These are phyloP conservation scores for Pisolithus thermaeus DNA, from an alignment of 1,284 basidiomycete genomes.

Conservation along the genomic window DNA sequence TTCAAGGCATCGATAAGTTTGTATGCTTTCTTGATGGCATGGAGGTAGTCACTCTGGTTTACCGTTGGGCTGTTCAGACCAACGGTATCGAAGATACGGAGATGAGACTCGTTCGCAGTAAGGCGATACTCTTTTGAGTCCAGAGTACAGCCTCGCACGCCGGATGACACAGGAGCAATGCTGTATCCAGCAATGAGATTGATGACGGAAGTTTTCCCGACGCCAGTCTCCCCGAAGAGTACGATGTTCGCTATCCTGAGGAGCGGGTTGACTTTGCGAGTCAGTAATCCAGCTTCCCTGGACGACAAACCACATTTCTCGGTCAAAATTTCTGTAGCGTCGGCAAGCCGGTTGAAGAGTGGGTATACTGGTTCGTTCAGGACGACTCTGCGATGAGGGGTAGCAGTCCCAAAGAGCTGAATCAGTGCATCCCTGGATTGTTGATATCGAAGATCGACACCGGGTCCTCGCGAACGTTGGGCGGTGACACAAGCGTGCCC, in stretches of 20 bases:
- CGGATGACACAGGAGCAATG: conserved; percentile 13
- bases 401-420: conserved; percentile 5
- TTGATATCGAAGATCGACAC: not conserved
- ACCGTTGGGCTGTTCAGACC: conserved; percentile 19
- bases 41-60: conserved; percentile 10
- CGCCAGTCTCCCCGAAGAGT: conserved; percentile 26
- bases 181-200: conserved; percentile 15
- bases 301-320: conserved; percentile 11
- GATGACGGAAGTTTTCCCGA: conserved; percentile 26
- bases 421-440: conserved; percentile 16
- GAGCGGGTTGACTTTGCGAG: conserved; percentile 13
- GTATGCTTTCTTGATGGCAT: conserved; percentile 31
- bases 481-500: conserved; percentile 25
- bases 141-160: conserved; percentile 19
- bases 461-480: not conserved
- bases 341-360: conserved; percentile 12
- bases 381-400: not conserved
- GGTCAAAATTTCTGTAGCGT: conserved; percentile 7
- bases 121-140: conserved; percentile 14
- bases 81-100: conserved; percentile 33
- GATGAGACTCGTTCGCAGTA: conserved; percentile 14
- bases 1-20: conserved; percentile 28
- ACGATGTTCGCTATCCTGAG: conserved; percentile 14
- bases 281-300: conserved; percentile 9
- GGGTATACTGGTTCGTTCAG: conserved; percentile 6